Conservation (phyloP, 2,329 filamentous ascomycete genomes). For the Diaporthe ilicicola region DNA sequence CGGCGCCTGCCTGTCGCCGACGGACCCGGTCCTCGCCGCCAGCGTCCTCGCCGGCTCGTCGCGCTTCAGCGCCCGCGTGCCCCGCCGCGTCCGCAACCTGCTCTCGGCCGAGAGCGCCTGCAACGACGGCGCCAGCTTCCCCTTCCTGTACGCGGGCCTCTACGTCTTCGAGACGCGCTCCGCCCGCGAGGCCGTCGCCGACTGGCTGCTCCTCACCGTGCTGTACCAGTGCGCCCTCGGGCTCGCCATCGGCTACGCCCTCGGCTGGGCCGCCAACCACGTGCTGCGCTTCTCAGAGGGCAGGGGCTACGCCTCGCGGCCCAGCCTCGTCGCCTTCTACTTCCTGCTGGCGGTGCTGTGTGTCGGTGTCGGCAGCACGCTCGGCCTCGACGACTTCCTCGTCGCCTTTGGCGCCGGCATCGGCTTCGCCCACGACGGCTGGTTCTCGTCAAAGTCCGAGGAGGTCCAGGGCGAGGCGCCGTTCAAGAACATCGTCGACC, state of each 20-base stretch:
- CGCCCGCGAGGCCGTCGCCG: slow-evolving; percentile 60
- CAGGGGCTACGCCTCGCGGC: slow-evolving; percentile 20
- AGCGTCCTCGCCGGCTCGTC: slow-evolving; percentile 60
- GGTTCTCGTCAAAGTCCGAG: slow-evolving; percentile 33
- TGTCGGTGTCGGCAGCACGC: slow-evolving; percentile 38
- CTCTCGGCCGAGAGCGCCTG: slow-evolving; percentile 72
- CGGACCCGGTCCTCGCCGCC: slow-evolving; percentile 75
- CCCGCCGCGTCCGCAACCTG: slow-evolving; percentile 70
- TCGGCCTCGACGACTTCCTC: slow-evolving; percentile 40
- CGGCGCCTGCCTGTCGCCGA: slow-evolving; percentile 74
- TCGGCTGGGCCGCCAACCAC: slow-evolving; percentile 75
- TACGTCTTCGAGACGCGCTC: slow-evolving; percentile 20
- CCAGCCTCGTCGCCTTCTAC: slow-evolving; percentile 39
- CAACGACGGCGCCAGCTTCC: slow-evolving; percentile 49
- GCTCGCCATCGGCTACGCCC: slow-evolving; percentile 66
- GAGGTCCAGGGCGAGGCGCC: slow-evolving; percentile 35
- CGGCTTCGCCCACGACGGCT: slow-evolving; percentile 29
- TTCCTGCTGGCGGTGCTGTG: slow-evolving; percentile 39
- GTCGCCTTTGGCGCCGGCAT: slow-evolving; percentile 41
- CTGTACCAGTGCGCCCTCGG: slow-evolving; percentile 72
- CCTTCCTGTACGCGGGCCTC: slow-evolving; percentile 27
- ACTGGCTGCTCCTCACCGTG: slow-evolving; percentile 76
- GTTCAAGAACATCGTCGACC: slow-evolving; percentile 36
- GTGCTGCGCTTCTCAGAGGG: slow-evolving; percentile 30
- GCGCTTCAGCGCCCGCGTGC: slow-evolving; percentile 69